Conservation (phyloP, 768 basidiomycete genomes). For the Leucocoprinus leucothites region DNA sequence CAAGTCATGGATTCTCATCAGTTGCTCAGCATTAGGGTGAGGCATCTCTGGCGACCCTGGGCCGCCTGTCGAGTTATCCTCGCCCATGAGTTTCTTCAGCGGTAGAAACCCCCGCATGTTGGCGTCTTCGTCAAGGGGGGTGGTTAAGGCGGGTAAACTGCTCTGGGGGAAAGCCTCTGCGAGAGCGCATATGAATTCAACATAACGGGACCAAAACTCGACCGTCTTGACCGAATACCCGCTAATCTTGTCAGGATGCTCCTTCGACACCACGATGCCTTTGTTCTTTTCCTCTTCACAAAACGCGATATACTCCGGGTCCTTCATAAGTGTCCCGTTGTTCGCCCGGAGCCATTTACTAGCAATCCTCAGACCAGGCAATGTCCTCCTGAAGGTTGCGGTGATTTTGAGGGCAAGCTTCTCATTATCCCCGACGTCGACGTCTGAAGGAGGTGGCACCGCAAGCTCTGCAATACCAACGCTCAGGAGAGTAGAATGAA, state of each 20-base stretch:
- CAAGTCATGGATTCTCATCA: constrained; percentile 91
- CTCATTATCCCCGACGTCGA: constrained; percentile 37
- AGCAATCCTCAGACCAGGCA: constrained; percentile 84
- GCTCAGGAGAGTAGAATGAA: constrained; percentile 62
- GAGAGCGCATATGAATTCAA: constrained; percentile 61
- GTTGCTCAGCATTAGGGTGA: constrained; percentile 92
- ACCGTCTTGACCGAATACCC: constrained; percentile 37
- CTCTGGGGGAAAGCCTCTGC: constrained; percentile 64
- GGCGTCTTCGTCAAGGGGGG: constrained; percentile 83
- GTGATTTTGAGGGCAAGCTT: constrained; percentile 82
- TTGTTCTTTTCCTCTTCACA: constrained; percentile 27
- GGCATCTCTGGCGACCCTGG: constrained; percentile 32
- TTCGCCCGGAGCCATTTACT: constrained; percentile 89
- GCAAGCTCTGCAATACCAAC: constrained; percentile 62
- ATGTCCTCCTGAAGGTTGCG: constrained; percentile 77
- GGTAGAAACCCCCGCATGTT: constrained; percentile 89
- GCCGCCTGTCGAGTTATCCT: constrained; percentile 21
- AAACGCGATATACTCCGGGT: constrained; percentile 33
- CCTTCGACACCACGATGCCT: constrained; percentile 26
- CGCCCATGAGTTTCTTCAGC: constrained; percentile 58
- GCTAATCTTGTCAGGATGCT: constrained; percentile 28
- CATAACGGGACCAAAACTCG: constrained; percentile 72
- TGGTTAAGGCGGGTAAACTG: constrained; percentile 52
- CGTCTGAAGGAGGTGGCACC: constrained; percentile 52
- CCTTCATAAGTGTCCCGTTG: constrained; percentile 58